These are phyloP conservation scores for Penicillium sp. DNA, from an alignment of 2,329 filamentous ascomycete species.

Conservation along the genomic window DNA sequence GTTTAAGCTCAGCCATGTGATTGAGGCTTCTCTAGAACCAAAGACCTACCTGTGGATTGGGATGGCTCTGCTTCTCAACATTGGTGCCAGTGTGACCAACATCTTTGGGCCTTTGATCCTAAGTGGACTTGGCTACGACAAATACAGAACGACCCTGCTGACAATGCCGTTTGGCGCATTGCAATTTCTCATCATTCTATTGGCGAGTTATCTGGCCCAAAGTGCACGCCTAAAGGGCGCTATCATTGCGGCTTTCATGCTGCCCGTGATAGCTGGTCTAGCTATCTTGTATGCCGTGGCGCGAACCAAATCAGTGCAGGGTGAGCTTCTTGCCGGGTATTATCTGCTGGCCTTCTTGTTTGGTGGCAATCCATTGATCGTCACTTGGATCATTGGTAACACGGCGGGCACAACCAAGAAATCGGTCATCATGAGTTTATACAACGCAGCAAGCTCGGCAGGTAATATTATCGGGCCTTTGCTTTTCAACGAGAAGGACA, in stretches of 20 bases:
- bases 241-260: slow-evolving; percentile 56
- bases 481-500: slow-evolving; percentile 60
- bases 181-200: slow-evolving; percentile 62
- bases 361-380: slow-evolving; percentile 65
- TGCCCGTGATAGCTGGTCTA: slow-evolving; percentile 63
- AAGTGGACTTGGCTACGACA: slow-evolving; percentile 61
- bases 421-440: slow-evolving; percentile 64
- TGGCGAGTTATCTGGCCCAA: slow-evolving; percentile 61
- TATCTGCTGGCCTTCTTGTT: slow-evolving; percentile 69
- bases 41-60: slow-evolving; percentile 62
- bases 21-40: slow-evolving; percentile 46
- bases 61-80: slow-evolving; percentile 64
- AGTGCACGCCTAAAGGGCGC: slow-evolving; percentile 59
- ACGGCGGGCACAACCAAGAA: slow-evolving; percentile 70
- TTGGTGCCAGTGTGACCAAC: slow-evolving; percentile 65
- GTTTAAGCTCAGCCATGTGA: slow-evolving; percentile 49
- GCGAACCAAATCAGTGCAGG: slow-evolving; percentile 43
- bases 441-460: slow-evolving; percentile 62
- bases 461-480: slow-evolving; percentile 70
- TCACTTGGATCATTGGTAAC: slow-evolving; percentile 70
- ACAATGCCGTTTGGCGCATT: slow-evolving; percentile 69
- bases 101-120: slow-evolving; percentile 68
- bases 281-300: slow-evolving; percentile 59
- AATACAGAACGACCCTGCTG: slow-evolving; percentile 59
- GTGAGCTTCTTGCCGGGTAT: slow-evolving; percentile 60